Percentiles rank a stretch among this genome's conserved stretches.
Evolutionary conservation across 306 rosid genomes (phyloP).

Genomic region (Trifolium subterraneum): DNA sequence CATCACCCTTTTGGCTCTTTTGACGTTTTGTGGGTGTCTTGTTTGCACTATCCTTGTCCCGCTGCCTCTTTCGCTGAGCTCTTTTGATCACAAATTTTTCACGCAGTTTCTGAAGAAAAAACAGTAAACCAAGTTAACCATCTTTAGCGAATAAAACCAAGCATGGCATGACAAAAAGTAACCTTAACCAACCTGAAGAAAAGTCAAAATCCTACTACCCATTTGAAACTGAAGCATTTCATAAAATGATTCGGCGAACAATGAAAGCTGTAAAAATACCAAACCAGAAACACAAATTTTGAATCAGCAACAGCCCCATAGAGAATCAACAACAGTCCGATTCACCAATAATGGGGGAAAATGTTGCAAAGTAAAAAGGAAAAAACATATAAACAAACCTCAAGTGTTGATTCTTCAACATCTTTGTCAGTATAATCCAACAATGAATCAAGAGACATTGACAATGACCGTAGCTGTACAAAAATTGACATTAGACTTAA

Average conservation of each 20-base stretch:
- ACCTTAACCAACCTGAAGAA: constrained; percentile 79
- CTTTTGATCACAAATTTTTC: constrained; percentile 72
- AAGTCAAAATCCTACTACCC: constrained; percentile 80
- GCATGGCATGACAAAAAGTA: neutral
- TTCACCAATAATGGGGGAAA: neutral
- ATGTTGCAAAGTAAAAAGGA: neutral
- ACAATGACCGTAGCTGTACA: constrained; percentile 72
- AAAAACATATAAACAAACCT: constrained; percentile 59
- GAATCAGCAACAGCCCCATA: constrained; percentile 11
- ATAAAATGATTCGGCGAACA: constrained; percentile 89
- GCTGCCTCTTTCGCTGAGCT: constrained; percentile 81
- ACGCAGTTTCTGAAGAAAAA: constrained; percentile 66
- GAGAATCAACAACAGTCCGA: neutral
- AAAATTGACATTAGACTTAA: constrained; percentile 38
- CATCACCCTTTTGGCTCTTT: constrained; percentile 60
- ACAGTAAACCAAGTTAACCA: constrained; percentile 6
- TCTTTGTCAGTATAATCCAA: constrained; percentile 93
- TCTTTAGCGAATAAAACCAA: constrained; percentile 36
- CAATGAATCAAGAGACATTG: constrained; percentile 83
- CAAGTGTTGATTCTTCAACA: constrained; percentile 88
- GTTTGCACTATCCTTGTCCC: constrained; percentile 57
- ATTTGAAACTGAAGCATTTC: constrained; percentile 99
- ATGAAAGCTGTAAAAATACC: constrained; percentile 72
- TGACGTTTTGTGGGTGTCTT: constrained; percentile 60
- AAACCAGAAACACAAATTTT: constrained; percentile 8